Base-by-base conservation (phyloP, 1,284 basidiomycete species). In the Cutaneotrichosporon cavernicola region DNA sequence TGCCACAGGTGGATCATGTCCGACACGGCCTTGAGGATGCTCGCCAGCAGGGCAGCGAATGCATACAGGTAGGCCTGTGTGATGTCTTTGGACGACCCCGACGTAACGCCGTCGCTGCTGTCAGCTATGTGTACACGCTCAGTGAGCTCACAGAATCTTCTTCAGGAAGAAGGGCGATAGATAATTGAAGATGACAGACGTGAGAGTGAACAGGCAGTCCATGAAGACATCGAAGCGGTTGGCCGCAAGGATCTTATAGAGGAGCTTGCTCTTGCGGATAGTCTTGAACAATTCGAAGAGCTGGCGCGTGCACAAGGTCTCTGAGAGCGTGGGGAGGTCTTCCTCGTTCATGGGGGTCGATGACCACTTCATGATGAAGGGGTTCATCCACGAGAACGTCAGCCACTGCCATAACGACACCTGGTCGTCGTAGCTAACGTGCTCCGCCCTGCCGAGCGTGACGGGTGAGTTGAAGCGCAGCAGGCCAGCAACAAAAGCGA, bases 1-100 rank as follows among this genome's bases (percentile, higher is more conserved):
- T 86, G 86, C 88, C 89, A 92, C 2, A 93, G 81, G 73, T 92
- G 90, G 61, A 90, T 86, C 2, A 91, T 80, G 69, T 94, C 91
- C 0, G 85, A 82, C 74, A 90, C 82, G 0, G 87, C 85, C 87
- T 90, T 36, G 60, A 51, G 31, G 43, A 52, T n/a, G 11, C 86
- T 84, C 18, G 84, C 85, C 0, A 84, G 40, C 73, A 91, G 88
- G 6, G 88, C 86, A 0, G 90, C 81, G 62, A 87, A 79, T 0
- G 89, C 89, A 68, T 86, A 90, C 21, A 90, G 82, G 73, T 90
- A 92, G 1, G 90, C 90, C 32, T 40, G 26, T 16, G 58, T 47
- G 32, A 50, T 9, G 21, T 31, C 30, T 22, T 31, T 43, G 58
- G 58, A 43, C 16, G 58, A 43, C 16, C 11, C 38, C 21, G 13